Evolutionary conservation across 768 basidiomycete genomes (phyloP), one percentile per base, ranked within the genome.

Genomic region (Mycena galericulata): DNA sequence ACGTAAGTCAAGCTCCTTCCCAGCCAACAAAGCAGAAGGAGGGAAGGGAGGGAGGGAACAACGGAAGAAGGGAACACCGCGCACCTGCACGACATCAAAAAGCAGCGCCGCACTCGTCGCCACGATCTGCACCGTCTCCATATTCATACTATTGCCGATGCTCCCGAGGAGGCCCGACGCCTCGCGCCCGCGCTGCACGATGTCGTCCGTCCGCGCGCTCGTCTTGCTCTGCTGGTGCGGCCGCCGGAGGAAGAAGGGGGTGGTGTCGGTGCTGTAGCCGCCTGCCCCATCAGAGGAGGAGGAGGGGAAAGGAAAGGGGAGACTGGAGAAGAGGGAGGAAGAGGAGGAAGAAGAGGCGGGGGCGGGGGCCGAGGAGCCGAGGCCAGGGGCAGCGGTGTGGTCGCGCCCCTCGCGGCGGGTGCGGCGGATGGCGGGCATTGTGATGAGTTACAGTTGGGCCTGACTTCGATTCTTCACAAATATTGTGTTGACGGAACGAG

Each of bases 231-330:
- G 17, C 17, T 4, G 38, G 43, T 34, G 17, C 36, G 22, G 45
- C n/a, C 70, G 70, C 20, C 66, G 65, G n/a, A 71, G 66, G 66
- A 65, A 71, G 62, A 62, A 24, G 5, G 70, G 70, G n/a, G 57
- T 54, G 18, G 62, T 62, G 46, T 58, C 56, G 43, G 53, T 46
- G 65, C 32, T 50, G 55, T 17, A 67, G n/a, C 53, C 46, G 10
- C 17, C 12, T 6, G 27, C 22, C 9, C 12, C 56, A 10, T 10
- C 10, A 60, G 40, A 49, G 29, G 27, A 12, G 24, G n/a, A 8
- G n/a, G 45, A 10, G 7, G 40, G 15, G 22, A 22, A 24, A 18
- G 57, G n/a, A 24, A 22, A 14, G 24, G 45, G 24, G 22, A 24
- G 14, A 18, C 22, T 15, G 53, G 47, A 22, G 62, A n/a, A 54